Base-by-base conservation (phyloP, 2,329 filamentous ascomycete genomes). In the Pseudogymnoascus verrucosus region DNA sequence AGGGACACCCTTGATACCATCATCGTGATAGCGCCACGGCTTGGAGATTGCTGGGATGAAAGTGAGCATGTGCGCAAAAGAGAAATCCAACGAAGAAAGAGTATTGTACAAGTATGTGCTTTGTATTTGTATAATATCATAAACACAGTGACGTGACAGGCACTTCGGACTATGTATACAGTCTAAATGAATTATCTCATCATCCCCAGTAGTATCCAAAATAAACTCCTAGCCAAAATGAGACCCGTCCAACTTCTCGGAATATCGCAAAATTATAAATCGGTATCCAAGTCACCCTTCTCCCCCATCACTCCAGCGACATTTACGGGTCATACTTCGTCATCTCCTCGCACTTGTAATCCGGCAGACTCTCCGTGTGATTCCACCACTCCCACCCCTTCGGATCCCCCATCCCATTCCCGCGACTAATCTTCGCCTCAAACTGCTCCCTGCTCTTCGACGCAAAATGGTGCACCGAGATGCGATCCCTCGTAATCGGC, bases 381-480 rank as follows among this genome's bases (percentile, higher is more conserved):
- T 69, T 64, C 70, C 71, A 72, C 47, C 70, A 71, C 1, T 59
- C 64, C 63, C 67, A 64, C 1, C 39, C 39, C 60, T 70, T 72
- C 11, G 69, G 68, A 42, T 68, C 61, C 23, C 61, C 65, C 70
- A 71, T 70, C 10, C 63, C 70, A 65, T 71, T 71, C 12, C 70
- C 67, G n/a, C 69, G 63, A 37, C 68, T 63, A 61, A 70, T 68
- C 66, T 73, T 72, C 64, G 70, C 68, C 64, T 69, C 68, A 63
- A 66, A 75, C 62, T 75, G 69, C 63, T 72, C 69, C n/a, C 64
- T 65, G 62, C 72, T 74, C 68, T 74, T 74, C 31, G 72, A 65
- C 8, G 70, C 69, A 64, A 74, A 76, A 62, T 75, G 73, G 67
- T 75, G 73, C 51, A 75, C 51, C 0, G 65, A 68, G 51, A 75